These are phyloP conservation scores for Chamaenerion angustifolium DNA, from an alignment of 345 rosid genomes.

Conservation along the genomic window DNA sequence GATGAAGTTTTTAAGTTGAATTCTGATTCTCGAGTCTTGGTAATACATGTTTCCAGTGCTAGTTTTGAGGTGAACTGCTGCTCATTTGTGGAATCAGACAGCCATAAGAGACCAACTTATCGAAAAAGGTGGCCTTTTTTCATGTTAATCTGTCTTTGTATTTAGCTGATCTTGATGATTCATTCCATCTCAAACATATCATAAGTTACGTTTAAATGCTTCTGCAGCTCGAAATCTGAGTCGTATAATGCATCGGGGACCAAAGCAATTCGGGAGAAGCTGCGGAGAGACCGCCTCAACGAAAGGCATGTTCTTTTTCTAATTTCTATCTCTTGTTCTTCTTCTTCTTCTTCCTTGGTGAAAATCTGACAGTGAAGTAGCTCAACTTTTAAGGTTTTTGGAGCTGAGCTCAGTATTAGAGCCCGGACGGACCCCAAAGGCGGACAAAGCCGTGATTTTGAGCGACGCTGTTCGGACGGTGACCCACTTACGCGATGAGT, in stretches of 20 bases:
- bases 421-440: constrained; percentile 5
- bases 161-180: too few relatives aligned
- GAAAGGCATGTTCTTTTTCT: constrained; percentile 6
- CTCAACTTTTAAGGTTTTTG: constrained; percentile 1
- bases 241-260: neutral
- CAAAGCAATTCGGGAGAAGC: constrained; percentile 8
- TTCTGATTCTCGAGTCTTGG: neutral
- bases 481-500: constrained; percentile 4
- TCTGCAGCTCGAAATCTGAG: too few relatives aligned
- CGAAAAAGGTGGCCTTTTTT: constrained; percentile 6
- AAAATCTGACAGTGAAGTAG: neutral
- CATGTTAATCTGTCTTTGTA: too few relatives aligned
- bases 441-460: constrained; percentile 7
- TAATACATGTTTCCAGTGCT: neutral
- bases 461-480: constrained; percentile 10
- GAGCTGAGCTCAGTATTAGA: constrained; percentile 5
- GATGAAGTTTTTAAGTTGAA: neutral
- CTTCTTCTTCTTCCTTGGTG: too few relatives aligned
- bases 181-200: too few relatives aligned
- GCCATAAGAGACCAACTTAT: constrained; percentile 2
- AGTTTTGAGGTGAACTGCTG: constrained; percentile 7
- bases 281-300: constrained; percentile 6
- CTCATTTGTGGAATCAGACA: constrained; percentile 4
- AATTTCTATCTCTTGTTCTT: neutral
- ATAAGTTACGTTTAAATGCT: too few relatives aligned